Conservation (phyloP, 495 filamentous ascomycete genomes). For the Daldinia concentrica region DNA sequence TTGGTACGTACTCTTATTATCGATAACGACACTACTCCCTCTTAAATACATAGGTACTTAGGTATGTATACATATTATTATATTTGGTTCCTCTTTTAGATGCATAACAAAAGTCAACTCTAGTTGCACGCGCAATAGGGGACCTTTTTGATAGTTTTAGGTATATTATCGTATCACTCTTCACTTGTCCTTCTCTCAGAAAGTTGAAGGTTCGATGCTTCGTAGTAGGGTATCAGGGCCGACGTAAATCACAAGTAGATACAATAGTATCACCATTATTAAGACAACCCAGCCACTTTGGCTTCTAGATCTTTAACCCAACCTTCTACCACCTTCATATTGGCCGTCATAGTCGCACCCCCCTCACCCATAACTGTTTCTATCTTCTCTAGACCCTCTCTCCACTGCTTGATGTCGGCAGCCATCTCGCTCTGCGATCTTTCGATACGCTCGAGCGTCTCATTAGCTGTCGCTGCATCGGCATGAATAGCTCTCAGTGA, state of each 20-base stretch:
- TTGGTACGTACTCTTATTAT: background rate
- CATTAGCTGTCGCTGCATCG: conserved; percentile 85
- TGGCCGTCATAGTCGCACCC: conserved; percentile 73
- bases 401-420: conserved; percentile 85
- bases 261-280: conserved; percentile 25
- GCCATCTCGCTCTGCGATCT: conserved; percentile 83
- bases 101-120: background rate
- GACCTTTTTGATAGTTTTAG: background rate
- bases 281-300: conserved; percentile 68
- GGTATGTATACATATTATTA: background rate
- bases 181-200: background rate
- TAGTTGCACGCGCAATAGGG: background rate
- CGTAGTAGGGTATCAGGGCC: conserved; percentile 31
- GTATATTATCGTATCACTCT: background rate
- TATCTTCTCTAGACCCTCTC: conserved; percentile 79
- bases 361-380: conserved; percentile 76
- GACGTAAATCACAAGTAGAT: conserved; percentile 12
- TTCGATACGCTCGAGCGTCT: conserved; percentile 79
- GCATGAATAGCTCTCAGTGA: conserved; percentile 86
- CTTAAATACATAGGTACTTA: background rate
- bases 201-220: background rate
- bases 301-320: conserved; percentile 91
- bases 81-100: background rate
- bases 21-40: conserved; percentile 2
- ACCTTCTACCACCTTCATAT: conserved; percentile 80